Base-by-base conservation (phyloP, 140 eudicot genomes). In the Cichorium intybus region DNA sequence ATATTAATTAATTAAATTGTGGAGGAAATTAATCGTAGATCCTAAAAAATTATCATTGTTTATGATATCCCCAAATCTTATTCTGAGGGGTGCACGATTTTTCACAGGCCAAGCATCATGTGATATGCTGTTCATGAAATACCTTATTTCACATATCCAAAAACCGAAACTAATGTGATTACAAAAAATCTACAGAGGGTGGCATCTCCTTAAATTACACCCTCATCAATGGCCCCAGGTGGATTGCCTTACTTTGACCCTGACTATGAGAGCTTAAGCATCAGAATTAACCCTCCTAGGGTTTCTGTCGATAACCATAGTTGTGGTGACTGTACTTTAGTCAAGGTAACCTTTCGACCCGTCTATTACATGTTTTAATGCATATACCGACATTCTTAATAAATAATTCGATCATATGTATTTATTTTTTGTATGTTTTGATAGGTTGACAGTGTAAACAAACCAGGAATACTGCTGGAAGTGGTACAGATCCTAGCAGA, bases 261-360 rank as follows among this genome's bases (percentile, higher is more conserved):
- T 15, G 97, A 90, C 56, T 90, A 90, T 37, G 97, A 90, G 75
- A 90, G 81, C 27, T 76, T 90, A 74, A 90, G 95, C 84, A 75
- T 80, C 84, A 77, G 94, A 78, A 90, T 90, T 72, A 87, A 90
- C 54, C 97, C 97, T 79, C 97, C 97, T 64, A 88, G 97, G 83
- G 95, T 89, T 33, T 83, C 85, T 46, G 95, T 89, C 71, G 97
- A 89, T 74, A 89, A 89, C 67, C 59, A 87, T 47, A 79, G 83
- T 63, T 89, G 89, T 74, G 64, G 54, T 52, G 90, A 89, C 7
- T 85, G 95, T 74, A 89, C 97, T 65, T 75, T 89, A 72, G 89
- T 89, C 49, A 87, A 89, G 97, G 97, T 89, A 83, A 77, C 47
- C 51, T 51, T 18, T 70, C 55, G 17, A 18, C 51, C 28, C 41